Evolutionary conservation across 371 early-diverging fungal genomes (phyloP), one percentile per base, ranked within the genome.

Genomic region (Amoeboaphelidium occidentale): DNA sequence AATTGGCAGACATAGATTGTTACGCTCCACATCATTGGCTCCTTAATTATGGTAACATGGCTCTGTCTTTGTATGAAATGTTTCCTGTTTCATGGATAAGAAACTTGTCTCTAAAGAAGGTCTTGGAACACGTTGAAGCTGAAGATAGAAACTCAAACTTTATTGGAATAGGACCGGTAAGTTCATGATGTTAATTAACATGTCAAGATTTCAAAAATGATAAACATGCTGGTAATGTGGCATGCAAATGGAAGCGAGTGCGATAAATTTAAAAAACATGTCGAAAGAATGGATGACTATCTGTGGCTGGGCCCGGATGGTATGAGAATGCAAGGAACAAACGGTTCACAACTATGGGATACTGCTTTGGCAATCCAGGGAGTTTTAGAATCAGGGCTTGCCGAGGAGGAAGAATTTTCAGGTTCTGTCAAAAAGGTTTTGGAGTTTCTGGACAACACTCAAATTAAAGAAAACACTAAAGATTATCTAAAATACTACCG

Each of bases 261-360:
- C 13, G 55, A 57, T 14, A 44, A 52, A n/a, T 92, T 90, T 69
- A 60, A 67, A 45, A 63, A 70, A 51, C 87, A 91, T 64, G 67
- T 73, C 14, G 63, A 64, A 25, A 73, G 82, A 28, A 66, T 76
- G 45, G 59, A 65, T 25, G 94, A 93, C 54, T 87, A 81, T 53
- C 62, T 92, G 27, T 48, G 70, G 77, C 70, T 89, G 71, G 75
- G 81, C 24, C 58, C 65, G 25, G 82, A 81, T 53, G 97, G 97
- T 10, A 79, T 96, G 81, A 79, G 84, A 68, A 81, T 84, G 74
- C 81, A 81, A 59, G 93, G 94, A n/a, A 96, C 94, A 24, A 91
- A 93, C 53, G 97, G 97, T 2, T 81, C 81, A 43, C 97, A 96
- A 61, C 68, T 92, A 24, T 96, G 97, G 97, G 94, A 96, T 62